Evolutionary conservation across 352 stramenopile species (phyloP), one percentile per base, ranked within the genome.

Genomic region (Phytophthora litchii): DNA sequence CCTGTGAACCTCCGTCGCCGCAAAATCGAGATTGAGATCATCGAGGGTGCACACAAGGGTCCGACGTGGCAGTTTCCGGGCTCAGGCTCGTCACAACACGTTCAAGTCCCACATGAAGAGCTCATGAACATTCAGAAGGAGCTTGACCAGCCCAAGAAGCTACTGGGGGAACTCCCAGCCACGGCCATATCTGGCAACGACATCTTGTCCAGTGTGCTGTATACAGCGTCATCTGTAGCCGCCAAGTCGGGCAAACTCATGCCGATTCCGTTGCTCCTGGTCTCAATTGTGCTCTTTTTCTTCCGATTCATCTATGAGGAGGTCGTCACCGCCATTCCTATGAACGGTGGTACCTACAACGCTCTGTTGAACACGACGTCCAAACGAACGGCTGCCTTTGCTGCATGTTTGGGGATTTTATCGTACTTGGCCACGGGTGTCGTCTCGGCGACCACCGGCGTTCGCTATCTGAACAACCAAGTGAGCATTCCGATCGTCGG

Each of bases 331-430:
- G 89, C 89, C 10, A 80, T 97, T 36, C 88, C 88, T 5, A 78
- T 95, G 52, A 96, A 97, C 72, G 89, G 89, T 12, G 88, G 89
- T n/a, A 89, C 85, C 17, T 97, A 96, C 67, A 97, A 95, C 67
- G 80, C 89, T 3, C 75, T 97, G 21, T 62, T 97, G 13, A 96
- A 97, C 72, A 92, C 84, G 21, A 96, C 87, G 12, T 91, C 68
- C 29, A 97, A 97, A 67, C 74, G 81, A 23, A 78, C 91, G 12
- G 89, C 89, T 4, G 84, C 82, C 0, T 73, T 95, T n/a, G 88
- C 87, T 3, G 89, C 89, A 3, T 83, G 74, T 8, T 75, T 97
- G 32, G 72, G 82, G 9, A 88, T 96, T 29, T 80, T 97, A 45
- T 91, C 86, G 9, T 97, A 97, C 72, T 65, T 96, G 17, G 88